A percentile compares a stretch with the other conserved stretches of the same genome.
Evolutionary conservation across 495 filamentous ascomycete genomes (phyloP).

Genomic region (Neurospora sp.): DNA sequence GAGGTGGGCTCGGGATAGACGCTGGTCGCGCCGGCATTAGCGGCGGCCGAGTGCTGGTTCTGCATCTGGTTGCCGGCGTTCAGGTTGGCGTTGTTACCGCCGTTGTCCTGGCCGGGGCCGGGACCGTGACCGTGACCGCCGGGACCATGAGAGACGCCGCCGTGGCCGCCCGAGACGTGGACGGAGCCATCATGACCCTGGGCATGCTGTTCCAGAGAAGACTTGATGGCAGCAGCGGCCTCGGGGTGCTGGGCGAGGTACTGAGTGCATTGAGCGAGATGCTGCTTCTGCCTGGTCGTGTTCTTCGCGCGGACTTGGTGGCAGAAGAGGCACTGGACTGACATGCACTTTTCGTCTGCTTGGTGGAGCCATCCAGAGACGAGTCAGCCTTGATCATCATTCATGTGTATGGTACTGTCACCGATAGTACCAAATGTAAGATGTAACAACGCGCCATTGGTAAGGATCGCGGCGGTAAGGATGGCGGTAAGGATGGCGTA

Average conservation of each 20-base stretch:
- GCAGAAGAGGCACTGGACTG: slow-evolving; percentile 22
- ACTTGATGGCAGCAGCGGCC: slow-evolving; percentile 8
- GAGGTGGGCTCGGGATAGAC: not conserved
- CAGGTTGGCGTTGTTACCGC: not conserved
- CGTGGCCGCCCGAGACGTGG: not conserved
- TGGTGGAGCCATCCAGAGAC: not conserved
- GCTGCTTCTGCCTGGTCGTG: slow-evolving; percentile 24
- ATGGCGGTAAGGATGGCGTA: not conserved
- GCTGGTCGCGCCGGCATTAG: slow-evolving; percentile 2
- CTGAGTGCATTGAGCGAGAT: slow-evolving; percentile 15
- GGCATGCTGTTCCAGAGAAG: slow-evolving; percentile 1
- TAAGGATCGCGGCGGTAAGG: not conserved
- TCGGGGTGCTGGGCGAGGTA: slow-evolving; percentile 23
- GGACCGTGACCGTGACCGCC: not conserved
- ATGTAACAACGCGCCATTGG: not conserved
- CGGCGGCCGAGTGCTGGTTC: not conserved
- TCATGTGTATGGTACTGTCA: slow-evolving; percentile 1
- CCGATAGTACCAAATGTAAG: not conserved
- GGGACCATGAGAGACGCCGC: not conserved
- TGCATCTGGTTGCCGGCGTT: not conserved
- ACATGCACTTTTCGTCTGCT: slow-evolving; percentile 14
- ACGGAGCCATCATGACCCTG: not conserved
- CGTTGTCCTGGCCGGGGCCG: not conserved
- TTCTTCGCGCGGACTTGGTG: slow-evolving; percentile 20
- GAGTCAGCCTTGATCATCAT: slow-evolving; percentile 5